phyloP scores from a whole-genome alignment of 1,284 basidiomycete species.

The Vanrija pseudolonga region DNA sequence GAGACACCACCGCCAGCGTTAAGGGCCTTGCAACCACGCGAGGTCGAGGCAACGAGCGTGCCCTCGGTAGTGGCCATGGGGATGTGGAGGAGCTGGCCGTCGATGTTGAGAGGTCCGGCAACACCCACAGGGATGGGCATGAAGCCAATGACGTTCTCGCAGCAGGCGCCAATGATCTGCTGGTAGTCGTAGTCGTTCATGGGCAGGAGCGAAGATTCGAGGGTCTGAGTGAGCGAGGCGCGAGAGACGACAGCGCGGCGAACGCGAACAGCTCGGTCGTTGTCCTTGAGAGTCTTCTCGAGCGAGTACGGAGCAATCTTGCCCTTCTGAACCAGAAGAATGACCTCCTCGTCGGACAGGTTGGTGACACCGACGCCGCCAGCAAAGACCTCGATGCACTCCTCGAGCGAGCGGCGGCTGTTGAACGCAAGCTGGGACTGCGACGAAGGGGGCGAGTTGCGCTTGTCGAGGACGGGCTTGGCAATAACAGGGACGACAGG shows the following conservation, averaged over 20 bases:
- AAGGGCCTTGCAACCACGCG: conserved; percentile 95
- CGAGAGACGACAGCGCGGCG: conserved; percentile 89
- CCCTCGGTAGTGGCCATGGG: conserved; percentile 99
- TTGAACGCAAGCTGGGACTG: conserved; percentile 5
- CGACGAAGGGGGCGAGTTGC: not conserved
- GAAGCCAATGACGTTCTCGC: conserved; percentile 98
- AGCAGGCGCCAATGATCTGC: conserved; percentile 93
- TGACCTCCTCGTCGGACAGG: conserved; percentile 88
- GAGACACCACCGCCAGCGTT: conserved; percentile 94
- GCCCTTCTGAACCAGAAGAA: conserved; percentile 82
- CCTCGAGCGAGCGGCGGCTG: conserved; percentile 62
- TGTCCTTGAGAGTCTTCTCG: conserved; percentile 85
- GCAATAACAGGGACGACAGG: conserved; percentile 33
- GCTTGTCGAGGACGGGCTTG: conserved; percentile 9
- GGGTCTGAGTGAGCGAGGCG: conserved; percentile 74
- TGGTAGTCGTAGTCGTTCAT: conserved; percentile 88
- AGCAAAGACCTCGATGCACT: conserved; percentile 81
- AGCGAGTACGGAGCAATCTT: conserved; percentile 92
- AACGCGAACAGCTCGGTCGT: conserved; percentile 81
- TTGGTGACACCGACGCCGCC: conserved; percentile 61
- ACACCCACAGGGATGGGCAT: conserved; percentile 96
- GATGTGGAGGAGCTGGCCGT: conserved; percentile 79
- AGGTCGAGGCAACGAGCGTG: conserved; percentile 94
- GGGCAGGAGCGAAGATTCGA: conserved; percentile 81
- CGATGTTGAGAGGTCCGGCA: conserved; percentile 90